Percentiles rank a stretch among this genome's conserved stretches.
Evolutionary conservation across 495 filamentous ascomycete genomes (phyloP).

Genomic region (Aspergillus nanangensis): DNA sequence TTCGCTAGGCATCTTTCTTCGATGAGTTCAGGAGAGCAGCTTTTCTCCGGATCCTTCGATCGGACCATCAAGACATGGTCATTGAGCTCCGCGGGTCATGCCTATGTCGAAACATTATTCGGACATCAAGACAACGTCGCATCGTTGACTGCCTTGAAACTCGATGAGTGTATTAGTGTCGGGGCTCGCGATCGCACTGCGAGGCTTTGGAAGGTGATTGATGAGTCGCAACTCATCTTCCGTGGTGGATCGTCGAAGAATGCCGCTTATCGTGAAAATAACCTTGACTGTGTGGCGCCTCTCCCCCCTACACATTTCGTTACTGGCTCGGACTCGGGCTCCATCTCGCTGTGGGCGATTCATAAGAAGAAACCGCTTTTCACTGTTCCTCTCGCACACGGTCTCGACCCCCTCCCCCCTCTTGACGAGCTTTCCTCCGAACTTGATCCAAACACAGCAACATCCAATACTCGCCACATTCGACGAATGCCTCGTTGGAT

Average conservation of each 20-base stretch:
- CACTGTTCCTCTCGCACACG: slow-evolving; percentile 76
- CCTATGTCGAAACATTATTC: slow-evolving; percentile 93
- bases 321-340: slow-evolving; percentile 87
- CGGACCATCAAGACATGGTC: slow-evolving; percentile 88
- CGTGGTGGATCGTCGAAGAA: slow-evolving; percentile 65
- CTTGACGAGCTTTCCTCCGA: slow-evolving; percentile 72
- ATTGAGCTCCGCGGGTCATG: slow-evolving; percentile 50
- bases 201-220: slow-evolving; percentile 94
- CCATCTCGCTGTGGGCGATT: slow-evolving; percentile 79
- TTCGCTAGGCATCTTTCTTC: slow-evolving; percentile 74
- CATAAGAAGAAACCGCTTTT: slow-evolving; percentile 95
- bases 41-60: slow-evolving; percentile 85
- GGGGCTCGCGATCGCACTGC: slow-evolving; percentile 89
- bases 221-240: slow-evolving; percentile 93
- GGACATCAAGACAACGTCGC: slow-evolving; percentile 91
- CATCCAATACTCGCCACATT: slow-evolving; percentile 45
- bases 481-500: slow-evolving; percentile 69
- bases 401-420: slow-evolving; percentile 60
- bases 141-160: slow-evolving; percentile 72
- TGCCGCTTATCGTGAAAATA: slow-evolving; percentile 63
- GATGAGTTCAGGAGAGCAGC: slow-evolving; percentile 62
- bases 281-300: slow-evolving; percentile 83
- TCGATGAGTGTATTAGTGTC: slow-evolving; percentile 86
- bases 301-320: slow-evolving; percentile 88
- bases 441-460: slow-evolving; percentile 51